Conservation (phyloP, 2,329 filamentous ascomycete genomes). For the Botrytis hyacinthi region DNA sequence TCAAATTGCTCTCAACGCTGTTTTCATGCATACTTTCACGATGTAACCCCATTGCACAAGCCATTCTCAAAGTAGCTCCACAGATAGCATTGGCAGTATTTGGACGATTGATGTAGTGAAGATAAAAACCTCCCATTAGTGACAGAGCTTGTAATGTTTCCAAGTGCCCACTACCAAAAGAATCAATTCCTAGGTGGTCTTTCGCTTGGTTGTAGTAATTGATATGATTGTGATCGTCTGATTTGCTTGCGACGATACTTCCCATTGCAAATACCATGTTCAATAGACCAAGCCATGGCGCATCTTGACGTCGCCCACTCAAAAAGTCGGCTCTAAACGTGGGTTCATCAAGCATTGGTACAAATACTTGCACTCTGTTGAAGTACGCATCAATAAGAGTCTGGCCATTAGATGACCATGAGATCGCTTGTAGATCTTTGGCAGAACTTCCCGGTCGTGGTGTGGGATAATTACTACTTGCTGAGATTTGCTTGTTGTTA, state of each 20-base stretch:
- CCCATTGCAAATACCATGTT: constrained; percentile 78
- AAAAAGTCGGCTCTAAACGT: constrained; percentile 66
- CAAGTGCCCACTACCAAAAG: constrained; percentile 67
- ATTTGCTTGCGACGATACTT: constrained; percentile 63
- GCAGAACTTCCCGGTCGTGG: constrained; percentile 39
- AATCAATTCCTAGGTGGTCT: constrained; percentile 63
- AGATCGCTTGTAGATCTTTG: constrained; percentile 42
- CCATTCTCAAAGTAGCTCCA: constrained; percentile 70
- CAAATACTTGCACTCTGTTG: constrained; percentile 67
- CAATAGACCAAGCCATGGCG: constrained; percentile 68
- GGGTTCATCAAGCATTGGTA: constrained; percentile 71
- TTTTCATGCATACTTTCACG: constrained; percentile 52
- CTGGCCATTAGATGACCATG: constrained; percentile 64
- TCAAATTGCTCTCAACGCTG: constrained; percentile 35
- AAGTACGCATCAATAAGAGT: constrained; percentile 74
- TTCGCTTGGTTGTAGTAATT: constrained; percentile 68
- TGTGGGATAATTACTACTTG: constrained; percentile 33
- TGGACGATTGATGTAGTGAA: constrained; percentile 74
- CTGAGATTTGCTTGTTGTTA: constrained; percentile 29
- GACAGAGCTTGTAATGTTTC: constrained; percentile 71
- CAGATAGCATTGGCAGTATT: constrained; percentile 74
- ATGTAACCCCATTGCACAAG: constrained; percentile 70
- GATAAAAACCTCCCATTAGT: constrained; percentile 71
- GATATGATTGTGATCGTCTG: constrained; percentile 63
- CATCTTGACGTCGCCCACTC: constrained; percentile 60